phyloP scores from a whole-genome alignment of 305 asterid species.

The Rubia occidens region DNA sequence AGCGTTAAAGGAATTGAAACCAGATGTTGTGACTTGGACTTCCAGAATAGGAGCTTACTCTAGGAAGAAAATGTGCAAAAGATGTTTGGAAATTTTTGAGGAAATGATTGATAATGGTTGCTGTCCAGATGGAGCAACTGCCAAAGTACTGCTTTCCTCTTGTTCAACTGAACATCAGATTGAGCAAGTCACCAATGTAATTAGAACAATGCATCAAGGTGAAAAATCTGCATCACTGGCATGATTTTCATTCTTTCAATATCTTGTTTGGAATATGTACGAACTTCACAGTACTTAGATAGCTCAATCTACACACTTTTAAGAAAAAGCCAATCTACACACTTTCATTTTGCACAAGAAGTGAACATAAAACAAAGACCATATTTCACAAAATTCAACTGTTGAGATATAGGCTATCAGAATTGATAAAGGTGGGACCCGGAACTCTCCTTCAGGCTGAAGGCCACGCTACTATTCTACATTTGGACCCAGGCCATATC shows the following conservation, averaged over 20 bases:
- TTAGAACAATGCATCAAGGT: conserved; percentile 57
- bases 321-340: too few relatives aligned
- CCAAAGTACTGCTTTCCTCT: conserved; percentile 59
- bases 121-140: conserved; percentile 81
- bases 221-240: conserved; percentile 18
- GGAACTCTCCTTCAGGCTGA: too few relatives aligned
- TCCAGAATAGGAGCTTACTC: conserved; percentile 71
- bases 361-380: background rate
- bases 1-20: conserved; percentile 34
- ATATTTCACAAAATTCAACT: too few relatives aligned
- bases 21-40: conserved; percentile 76
- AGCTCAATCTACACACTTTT: background rate
- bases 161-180: conserved; percentile 63
- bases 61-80: conserved; percentile 53
- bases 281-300: background rate
- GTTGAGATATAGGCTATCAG: too few relatives aligned
- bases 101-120: conserved; percentile 80
- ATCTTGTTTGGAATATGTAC: background rate
- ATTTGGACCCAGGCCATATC: too few relatives aligned
- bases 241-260: conserved; percentile 12
- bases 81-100: conserved; percentile 69
- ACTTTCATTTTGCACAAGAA: background rate
- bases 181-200: conserved; percentile 59
- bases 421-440: too few relatives aligned
- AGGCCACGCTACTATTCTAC: too few relatives aligned